Conservation (phyloP, 2,329 filamentous ascomycete genomes). For the Diaporthe ampelina region DNA sequence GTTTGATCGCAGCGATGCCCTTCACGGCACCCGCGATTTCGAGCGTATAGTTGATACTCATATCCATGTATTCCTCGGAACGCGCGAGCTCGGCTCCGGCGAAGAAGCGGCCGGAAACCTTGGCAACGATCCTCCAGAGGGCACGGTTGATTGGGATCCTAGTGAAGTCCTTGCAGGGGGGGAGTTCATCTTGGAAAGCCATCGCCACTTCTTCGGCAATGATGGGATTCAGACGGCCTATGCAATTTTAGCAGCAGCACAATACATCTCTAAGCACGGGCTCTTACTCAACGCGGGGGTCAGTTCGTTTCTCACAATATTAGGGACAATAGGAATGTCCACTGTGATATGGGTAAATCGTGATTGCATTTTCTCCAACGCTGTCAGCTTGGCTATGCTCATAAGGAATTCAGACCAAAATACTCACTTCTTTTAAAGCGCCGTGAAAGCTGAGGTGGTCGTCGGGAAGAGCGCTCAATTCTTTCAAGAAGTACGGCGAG, state of each 20-base stretch:
- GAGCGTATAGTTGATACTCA: constrained; percentile 62
- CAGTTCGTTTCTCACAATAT: constrained; percentile 34
- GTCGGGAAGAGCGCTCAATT: constrained; percentile 38
- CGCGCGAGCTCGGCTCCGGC: constrained; percentile 62
- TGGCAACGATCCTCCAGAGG: constrained; percentile 61
- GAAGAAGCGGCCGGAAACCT: constrained; percentile 62
- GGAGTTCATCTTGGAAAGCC: constrained; percentile 52
- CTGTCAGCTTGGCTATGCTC: not conserved
- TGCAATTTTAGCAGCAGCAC: not conserved
- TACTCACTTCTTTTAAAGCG: constrained; percentile 36
- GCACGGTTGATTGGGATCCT: constrained; percentile 55
- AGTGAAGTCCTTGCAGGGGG: constrained; percentile 56
- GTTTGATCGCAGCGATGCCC: constrained; percentile 48
- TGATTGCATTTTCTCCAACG: constrained; percentile 34
- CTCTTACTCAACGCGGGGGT: constrained; percentile 39
- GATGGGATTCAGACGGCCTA: constrained; percentile 53
- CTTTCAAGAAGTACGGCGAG: constrained; percentile 25
- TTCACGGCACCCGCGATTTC: constrained; percentile 55
- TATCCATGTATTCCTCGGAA: constrained; percentile 59
- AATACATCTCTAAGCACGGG: not conserved
- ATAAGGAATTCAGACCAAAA: not conserved
- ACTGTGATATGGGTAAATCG: constrained; percentile 23
- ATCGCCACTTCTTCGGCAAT: constrained; percentile 55
- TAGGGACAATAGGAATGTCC: constrained; percentile 32
- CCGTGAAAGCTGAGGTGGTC: constrained; percentile 35